A percentile compares a stretch with the other conserved stretches of the same genome.
Conservation (phyloP, 2,329 filamentous ascomycete genomes). For the Cladosporium sp. region DNA sequence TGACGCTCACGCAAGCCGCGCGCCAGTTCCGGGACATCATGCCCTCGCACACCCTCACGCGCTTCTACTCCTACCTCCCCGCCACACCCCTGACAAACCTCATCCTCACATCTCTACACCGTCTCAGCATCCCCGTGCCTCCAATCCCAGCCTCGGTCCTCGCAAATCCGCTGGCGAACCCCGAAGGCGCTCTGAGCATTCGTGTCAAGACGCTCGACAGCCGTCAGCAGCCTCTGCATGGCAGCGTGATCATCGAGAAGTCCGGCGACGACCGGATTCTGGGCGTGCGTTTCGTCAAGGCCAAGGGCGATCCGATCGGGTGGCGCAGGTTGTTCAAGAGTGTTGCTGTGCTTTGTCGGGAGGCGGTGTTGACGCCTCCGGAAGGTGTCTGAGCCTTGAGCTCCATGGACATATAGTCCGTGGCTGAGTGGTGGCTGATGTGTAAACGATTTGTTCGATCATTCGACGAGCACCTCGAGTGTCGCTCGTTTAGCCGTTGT, state of each 20-base stretch:
- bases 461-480: background rate
- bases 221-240: constrained; percentile 69
- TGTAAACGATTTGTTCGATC: background rate
- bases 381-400: background rate
- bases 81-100: constrained; percentile 74
- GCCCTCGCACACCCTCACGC: constrained; percentile 80
- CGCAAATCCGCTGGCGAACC: constrained; percentile 6
- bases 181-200: constrained; percentile 46
- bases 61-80: constrained; percentile 85
- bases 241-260: constrained; percentile 72
- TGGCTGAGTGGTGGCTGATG: background rate
- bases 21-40: constrained; percentile 88
- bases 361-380: constrained; percentile 58
- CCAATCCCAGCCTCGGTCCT: constrained; percentile 21
- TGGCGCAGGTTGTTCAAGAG: constrained; percentile 98
- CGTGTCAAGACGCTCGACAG: constrained; percentile 70
- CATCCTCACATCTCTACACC: constrained; percentile 77
- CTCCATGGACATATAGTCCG: background rate
- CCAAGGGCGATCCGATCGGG: constrained; percentile 92
- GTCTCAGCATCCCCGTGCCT: constrained; percentile 76
- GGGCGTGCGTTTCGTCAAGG: constrained; percentile 85
- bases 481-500: background rate
- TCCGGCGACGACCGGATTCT: constrained; percentile 55
- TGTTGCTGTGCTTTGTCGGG: constrained; percentile 82
- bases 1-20: constrained; percentile 85